phyloP scores from a whole-genome alignment of 2,329 filamentous ascomycete species.

The Ceratocystiopsis minuta region DNA sequence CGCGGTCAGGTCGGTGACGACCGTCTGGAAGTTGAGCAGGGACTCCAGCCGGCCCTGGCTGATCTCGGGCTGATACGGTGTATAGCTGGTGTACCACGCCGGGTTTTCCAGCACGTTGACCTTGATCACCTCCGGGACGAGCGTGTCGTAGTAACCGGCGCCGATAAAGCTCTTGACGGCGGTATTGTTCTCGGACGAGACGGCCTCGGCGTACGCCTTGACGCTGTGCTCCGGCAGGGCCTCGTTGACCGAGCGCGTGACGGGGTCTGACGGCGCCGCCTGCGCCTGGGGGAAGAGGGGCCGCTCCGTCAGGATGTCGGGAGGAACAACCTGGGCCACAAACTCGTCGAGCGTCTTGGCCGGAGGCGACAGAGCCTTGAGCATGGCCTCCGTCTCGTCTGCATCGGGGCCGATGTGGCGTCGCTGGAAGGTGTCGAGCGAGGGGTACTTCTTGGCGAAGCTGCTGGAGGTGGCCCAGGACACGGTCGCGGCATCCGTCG shows the following conservation, averaged over 20 bases:
- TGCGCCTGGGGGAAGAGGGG: slow-evolving; percentile 38
- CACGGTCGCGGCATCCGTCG: slow-evolving; percentile 1
- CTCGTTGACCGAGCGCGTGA: slow-evolving; percentile 17
- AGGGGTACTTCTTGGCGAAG: slow-evolving; percentile 10
- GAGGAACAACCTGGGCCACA: slow-evolving; percentile 65
- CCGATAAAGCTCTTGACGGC: slow-evolving; percentile 56
- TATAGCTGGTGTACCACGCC: slow-evolving; percentile 96
- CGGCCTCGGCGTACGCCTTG: slow-evolving; percentile 21
- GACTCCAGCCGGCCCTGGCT: slow-evolving; percentile 88
- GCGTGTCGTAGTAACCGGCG: slow-evolving; percentile 73
- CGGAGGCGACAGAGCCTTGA: slow-evolving; percentile 59
- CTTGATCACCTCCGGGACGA: slow-evolving; percentile 77
- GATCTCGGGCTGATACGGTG: slow-evolving; percentile 92
- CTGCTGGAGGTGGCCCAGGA: slow-evolving; percentile 7
- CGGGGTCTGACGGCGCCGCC: slow-evolving; percentile 20
- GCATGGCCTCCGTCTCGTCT: slow-evolving; percentile 56
- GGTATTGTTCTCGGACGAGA: slow-evolving; percentile 21
- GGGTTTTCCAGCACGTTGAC: slow-evolving; percentile 84
- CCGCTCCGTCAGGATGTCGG: slow-evolving; percentile 54
- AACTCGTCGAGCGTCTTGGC: slow-evolving; percentile 62
- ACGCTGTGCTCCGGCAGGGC: slow-evolving; percentile 42
- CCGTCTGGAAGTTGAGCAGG: slow-evolving; percentile 85
- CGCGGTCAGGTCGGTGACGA: slow-evolving; percentile 75
- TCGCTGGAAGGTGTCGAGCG: slow-evolving; percentile 50
- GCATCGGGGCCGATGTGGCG: slow-evolving; percentile 77